Percentiles rank a stretch among this genome's conserved stretches.
Conservation (phyloP, 75 land plant species). For the Selaginella tamariscina region DNA sequence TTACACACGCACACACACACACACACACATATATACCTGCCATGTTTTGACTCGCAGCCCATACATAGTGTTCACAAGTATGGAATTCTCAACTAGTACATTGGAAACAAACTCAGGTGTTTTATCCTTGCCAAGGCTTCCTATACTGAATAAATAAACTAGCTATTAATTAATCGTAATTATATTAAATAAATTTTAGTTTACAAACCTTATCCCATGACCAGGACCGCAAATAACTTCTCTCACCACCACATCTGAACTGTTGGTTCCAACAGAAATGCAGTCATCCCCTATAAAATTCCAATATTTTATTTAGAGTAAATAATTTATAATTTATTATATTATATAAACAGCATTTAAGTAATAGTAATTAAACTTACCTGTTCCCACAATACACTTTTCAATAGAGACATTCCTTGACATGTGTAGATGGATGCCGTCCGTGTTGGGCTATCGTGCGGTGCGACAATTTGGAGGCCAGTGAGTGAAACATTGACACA, state of each 20-base stretch:
- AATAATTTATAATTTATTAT: background rate
- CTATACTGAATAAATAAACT: conserved; percentile 36
- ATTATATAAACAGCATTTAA: background rate
- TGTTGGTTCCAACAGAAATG: conserved; percentile 64
- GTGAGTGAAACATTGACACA: conserved; percentile 44
- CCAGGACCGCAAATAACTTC: conserved; percentile 57
- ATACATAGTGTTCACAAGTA: conserved; percentile 34
- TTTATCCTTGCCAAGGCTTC: conserved; percentile 52
- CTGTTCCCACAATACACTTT: conserved; percentile 41
- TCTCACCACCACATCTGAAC: conserved; percentile 35
- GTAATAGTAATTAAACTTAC: too few relatives aligned
- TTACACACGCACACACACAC: too few relatives aligned
- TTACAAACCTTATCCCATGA: conserved; percentile 52
- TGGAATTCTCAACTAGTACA: conserved; percentile 42
- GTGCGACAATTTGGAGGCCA: conserved; percentile 43
- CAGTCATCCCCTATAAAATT: conserved; percentile 60
- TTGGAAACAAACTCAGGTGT: conserved; percentile 77
- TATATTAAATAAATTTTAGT: background rate
- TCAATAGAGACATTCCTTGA: conserved; percentile 47
- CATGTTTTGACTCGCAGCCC: conserved; percentile 82
- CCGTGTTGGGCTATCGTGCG: conserved; percentile 83
- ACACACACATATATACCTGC: conserved; percentile 61
- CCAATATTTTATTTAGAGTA: too few relatives aligned
- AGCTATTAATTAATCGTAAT: background rate
- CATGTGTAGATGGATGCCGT: conserved; percentile 82